Evolutionary conservation across 2,329 filamentous ascomycete species (phyloP).

Genomic region (Claviceps digitariae): DNA sequence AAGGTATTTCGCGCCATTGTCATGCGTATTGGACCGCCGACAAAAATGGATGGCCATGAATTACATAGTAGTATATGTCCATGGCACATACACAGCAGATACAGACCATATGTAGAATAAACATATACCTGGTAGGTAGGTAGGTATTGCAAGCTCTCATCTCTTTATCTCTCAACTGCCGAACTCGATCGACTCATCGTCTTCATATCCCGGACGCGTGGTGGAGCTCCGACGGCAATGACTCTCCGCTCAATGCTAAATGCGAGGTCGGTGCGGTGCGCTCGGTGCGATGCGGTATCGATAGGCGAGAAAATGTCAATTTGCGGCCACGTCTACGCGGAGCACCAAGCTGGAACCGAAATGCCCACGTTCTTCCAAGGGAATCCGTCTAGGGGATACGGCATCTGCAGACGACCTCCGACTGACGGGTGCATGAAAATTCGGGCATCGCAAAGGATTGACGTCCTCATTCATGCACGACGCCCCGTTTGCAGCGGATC

Average conservation of each 20-base stretch:
- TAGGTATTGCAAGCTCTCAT: background rate
- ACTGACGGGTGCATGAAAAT: background rate
- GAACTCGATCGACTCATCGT: background rate
- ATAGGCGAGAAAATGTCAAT: background rate
- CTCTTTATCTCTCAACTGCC: background rate
- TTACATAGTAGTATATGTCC: too few relatives aligned
- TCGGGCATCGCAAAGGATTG: background rate
- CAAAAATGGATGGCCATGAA: too few relatives aligned
- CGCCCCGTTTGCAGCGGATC: background rate
- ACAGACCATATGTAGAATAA: too few relatives aligned
- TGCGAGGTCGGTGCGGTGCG: background rate
- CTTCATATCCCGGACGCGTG: background rate
- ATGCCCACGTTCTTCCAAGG: too few relatives aligned
- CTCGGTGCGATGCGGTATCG: background rate
- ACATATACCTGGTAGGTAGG: too few relatives aligned
- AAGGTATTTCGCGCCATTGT: background rate
- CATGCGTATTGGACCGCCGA: too few relatives aligned
- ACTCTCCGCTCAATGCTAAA: background rate
- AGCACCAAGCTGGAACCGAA: background rate
- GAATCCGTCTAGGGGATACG: too few relatives aligned
- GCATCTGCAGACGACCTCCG: too few relatives aligned
- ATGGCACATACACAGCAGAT: too few relatives aligned
- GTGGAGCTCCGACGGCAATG: background rate
- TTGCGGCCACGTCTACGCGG: background rate
- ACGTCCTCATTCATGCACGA: background rate